These are phyloP conservation scores for Trichoderma cornu-damae DNA, from an alignment of 2,329 filamentous ascomycete genomes.

Conservation along the genomic window DNA sequence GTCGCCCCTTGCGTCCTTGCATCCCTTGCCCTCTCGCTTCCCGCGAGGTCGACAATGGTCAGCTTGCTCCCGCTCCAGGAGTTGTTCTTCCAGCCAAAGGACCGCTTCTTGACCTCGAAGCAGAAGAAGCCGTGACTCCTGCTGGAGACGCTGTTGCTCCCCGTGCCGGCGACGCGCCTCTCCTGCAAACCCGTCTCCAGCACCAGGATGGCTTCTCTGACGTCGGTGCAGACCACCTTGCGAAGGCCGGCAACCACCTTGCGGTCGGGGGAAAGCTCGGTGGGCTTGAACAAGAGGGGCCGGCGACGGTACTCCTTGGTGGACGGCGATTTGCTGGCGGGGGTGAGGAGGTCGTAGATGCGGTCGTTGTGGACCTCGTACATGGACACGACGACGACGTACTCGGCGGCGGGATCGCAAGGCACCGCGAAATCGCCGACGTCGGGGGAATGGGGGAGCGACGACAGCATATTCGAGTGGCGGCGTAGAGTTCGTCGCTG, in stretches of 20 bases:
- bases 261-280: conserved; percentile 79
- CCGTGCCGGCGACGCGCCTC: conserved; percentile 80
- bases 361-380: conserved; percentile 99
- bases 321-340: conserved; percentile 51
- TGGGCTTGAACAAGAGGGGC: conserved; percentile 84
- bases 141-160: conserved; percentile 87
- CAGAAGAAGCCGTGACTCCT: conserved; percentile 95
- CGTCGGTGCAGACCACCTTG: conserved; percentile 78
- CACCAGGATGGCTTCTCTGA: conserved; percentile 82
- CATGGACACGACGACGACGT: conserved; percentile 89
- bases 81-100: conserved; percentile 38
- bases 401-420: conserved; percentile 60
- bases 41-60: conserved; percentile 87
- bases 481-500: conserved; percentile 61
- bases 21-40: conserved; percentile 86
- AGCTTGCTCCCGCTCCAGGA: conserved; percentile 73
- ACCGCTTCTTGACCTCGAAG: conserved; percentile 84
- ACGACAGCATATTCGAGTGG: conserved; percentile 44
- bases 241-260: conserved; percentile 90
- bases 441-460: conserved; percentile 67
- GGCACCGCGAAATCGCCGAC: conserved; percentile 65
- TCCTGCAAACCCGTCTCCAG: conserved; percentile 86
- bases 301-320: conserved; percentile 71
- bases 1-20: conserved; percentile 93
- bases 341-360: conserved; percentile 86